Conservation (phyloP, 1,284 basidiomycete species). For the Schizophyllum amplum region DNA sequence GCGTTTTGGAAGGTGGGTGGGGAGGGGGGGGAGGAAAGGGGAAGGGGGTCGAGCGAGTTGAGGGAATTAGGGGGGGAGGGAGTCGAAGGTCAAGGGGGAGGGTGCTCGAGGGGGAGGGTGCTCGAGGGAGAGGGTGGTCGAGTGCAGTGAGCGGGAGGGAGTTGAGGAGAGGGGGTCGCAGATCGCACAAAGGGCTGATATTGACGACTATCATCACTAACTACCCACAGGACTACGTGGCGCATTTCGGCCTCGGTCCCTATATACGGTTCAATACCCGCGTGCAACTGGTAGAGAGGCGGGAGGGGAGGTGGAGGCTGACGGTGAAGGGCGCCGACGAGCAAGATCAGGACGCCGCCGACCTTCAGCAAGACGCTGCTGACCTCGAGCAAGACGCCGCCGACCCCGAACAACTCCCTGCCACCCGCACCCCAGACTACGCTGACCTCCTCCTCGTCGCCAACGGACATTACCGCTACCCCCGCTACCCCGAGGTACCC, state of each 20-base stretch:
- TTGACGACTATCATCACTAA: too few species aligned
- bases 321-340: conserved; percentile 28
- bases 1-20: too few species aligned
- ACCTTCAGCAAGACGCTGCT: conserved; percentile 39
- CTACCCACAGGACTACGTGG: conserved; percentile 56
- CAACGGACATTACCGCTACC: conserved; percentile 64
- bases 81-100: too few species aligned
- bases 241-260: conserved; percentile 43
- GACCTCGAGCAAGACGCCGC: conserved; percentile 26
- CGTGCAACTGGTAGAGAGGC: conserved; percentile 26
- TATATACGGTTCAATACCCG: conserved; percentile 48
- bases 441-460: conserved; percentile 45
- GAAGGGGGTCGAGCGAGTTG: too few species aligned
- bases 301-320: conserved; percentile 4
- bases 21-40: too few species aligned
- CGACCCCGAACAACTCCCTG: conserved; percentile 45
- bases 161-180: too few species aligned
- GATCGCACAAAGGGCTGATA: too few species aligned
- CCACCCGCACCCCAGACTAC: too few species aligned
- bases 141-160: too few species aligned
- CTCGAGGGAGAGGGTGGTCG: too few species aligned
- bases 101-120: too few species aligned
- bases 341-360: conserved; percentile 13
- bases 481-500: conserved; percentile 49
- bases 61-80: too few species aligned